These are phyloP conservation scores for Amaranthus tricolor DNA, from an alignment of 179 eudicot genomes.

Conservation along the genomic window DNA sequence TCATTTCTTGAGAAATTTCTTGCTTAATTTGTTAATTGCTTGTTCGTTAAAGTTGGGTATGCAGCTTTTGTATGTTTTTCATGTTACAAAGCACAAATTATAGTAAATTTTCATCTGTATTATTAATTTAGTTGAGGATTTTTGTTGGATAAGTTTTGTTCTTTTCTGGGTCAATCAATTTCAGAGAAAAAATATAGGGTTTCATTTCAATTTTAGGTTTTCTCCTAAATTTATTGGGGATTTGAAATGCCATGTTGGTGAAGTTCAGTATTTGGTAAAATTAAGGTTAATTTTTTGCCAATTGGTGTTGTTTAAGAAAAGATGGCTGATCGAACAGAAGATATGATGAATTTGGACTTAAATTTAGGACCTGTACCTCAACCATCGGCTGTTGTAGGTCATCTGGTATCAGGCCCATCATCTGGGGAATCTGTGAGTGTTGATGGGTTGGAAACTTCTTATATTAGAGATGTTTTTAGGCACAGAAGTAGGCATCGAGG, in stretches of 20 bases:
- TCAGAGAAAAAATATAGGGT: conserved; percentile 21
- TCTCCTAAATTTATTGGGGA: conserved; percentile 10
- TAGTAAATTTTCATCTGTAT: background rate
- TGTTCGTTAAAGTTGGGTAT: background rate
- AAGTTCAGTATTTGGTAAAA: conserved; percentile 24
- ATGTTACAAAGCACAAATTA: too few relatives aligned
- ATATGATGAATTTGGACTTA: conserved; percentile 75
- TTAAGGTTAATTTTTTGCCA: background rate
- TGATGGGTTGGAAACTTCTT: conserved; percentile 51
- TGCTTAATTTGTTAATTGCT: conserved; percentile 6
- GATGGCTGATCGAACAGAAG: conserved; percentile 66
- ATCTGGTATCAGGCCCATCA: conserved; percentile 29
- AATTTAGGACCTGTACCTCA: conserved; percentile 65
- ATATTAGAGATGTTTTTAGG: conserved; percentile 44
- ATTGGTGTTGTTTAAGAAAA: conserved; percentile 15
- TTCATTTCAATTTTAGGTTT: conserved; percentile 21
- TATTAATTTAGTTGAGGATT: conserved; percentile 6
- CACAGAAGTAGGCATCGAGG: conserved; percentile 48
- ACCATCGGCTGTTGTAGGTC: conserved; percentile 34
- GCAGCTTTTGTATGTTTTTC: too few relatives aligned
- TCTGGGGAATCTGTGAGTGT: conserved; percentile 41
- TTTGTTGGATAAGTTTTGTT: conserved; percentile 6
- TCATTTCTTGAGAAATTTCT: background rate
- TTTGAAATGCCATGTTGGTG: conserved; percentile 10
- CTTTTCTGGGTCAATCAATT: conserved; percentile 19